phyloP scores from a whole-genome alignment of 768 basidiomycete genomes.

The Tulasnella sp. region DNA sequence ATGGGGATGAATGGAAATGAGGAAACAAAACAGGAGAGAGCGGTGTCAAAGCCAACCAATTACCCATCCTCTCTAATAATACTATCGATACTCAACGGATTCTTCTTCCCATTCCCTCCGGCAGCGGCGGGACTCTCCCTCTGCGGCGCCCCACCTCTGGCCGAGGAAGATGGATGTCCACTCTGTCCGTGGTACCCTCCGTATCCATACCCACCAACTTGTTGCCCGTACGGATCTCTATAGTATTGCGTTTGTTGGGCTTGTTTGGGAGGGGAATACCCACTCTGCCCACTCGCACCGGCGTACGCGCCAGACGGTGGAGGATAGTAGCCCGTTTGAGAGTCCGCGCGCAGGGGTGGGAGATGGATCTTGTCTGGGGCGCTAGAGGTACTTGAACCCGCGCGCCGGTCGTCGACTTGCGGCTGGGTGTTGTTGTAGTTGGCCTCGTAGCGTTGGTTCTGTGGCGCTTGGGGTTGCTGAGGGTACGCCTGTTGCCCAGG shows the following conservation, averaged over 20 bases:
- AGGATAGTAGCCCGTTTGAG: constrained; percentile 15
- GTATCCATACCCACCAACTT: constrained; percentile 22
- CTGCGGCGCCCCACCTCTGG: constrained; percentile 18
- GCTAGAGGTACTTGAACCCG: not conserved
- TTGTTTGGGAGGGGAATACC: constrained; percentile 15
- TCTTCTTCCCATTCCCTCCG: constrained; percentile 39
- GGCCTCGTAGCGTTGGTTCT: not conserved
- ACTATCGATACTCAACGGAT: constrained; percentile 54
- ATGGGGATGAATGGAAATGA: not conserved
- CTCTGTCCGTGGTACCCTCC: constrained; percentile 20
- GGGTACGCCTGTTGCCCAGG: not conserved
- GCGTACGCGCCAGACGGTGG: constrained; percentile 7
- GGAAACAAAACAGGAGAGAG: not conserved
- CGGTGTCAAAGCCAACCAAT: not conserved
- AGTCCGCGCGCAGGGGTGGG: constrained; percentile 36
- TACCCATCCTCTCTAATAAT: constrained; percentile 45
- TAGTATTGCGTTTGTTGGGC: constrained; percentile 14
- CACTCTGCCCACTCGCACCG: constrained; percentile 4
- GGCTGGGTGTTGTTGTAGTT: not conserved
- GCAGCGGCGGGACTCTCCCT: not conserved
- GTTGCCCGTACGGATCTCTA: constrained; percentile 13
- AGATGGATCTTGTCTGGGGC: constrained; percentile 40
- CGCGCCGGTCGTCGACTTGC: constrained; percentile 11
- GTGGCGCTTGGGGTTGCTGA: not conserved
- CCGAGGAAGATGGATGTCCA: constrained; percentile 29